Base-by-base conservation (phyloP, 345 rosid genomes). In the Eutrema japonicum region DNA sequence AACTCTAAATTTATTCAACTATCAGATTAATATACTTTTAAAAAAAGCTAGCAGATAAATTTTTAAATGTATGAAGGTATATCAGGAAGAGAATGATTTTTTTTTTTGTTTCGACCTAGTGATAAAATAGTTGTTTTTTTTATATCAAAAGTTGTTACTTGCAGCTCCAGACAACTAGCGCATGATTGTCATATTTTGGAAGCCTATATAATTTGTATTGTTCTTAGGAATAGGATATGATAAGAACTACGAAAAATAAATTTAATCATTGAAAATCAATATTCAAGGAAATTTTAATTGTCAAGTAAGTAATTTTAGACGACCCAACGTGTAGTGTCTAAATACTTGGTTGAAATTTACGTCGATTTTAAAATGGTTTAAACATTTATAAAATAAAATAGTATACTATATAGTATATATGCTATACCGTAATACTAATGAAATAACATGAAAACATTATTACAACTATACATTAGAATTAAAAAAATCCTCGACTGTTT, bases 141-240 rank as follows among this genome's bases (percentile, higher is more conserved):
- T 26, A 60, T 45, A 63, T 30, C 40, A 45, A 63, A 45, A 29
- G 53, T 63, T 45, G 41, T 45, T 63, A 30, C 40, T 30, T 63
- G 68, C 29, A 46, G 40, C 40, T 45, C 41, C 52, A 63, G 13
- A 45, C 68, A 45, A 45, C 41, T 30, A 30, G 53, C 41, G 27
- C 29, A n/a, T 45, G 53, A 30, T 63, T 63, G 41, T 29, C 68
- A 8, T 62, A 43, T 45, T 59, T 58, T 38, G 45, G 64, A 38
- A 59, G 8, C 64, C 46, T 37, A 38, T 37, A 38, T 40, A 40
- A 22, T 16, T 22, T 59, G 48, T 40, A 40, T 59, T 29, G 35
- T 59, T 59, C 47, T 60, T 41, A 10, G 10, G 8, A 22, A 22
- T 22, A 22, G 0, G 26, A 37, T 58, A 6, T 38, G 7, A 33